phyloP scores from a whole-genome alignment of 176 grass and related monocot genomes.

The Rhipidocladum racemiflorum region DNA sequence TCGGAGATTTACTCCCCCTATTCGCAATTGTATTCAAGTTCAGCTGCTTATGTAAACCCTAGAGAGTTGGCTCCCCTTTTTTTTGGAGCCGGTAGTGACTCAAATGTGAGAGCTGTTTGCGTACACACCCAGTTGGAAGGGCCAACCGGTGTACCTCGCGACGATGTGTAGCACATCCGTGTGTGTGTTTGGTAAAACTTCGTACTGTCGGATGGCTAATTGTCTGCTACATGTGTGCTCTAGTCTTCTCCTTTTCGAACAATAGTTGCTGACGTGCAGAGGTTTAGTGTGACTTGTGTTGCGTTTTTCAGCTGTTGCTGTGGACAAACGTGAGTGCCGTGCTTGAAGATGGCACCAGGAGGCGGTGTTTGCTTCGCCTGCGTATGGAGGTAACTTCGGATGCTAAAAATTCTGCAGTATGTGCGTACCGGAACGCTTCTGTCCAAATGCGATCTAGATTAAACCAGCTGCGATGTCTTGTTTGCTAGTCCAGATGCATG shows the following conservation, averaged over 20 bases:
- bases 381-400: too few relatives aligned
- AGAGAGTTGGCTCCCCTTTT: slow-evolving; percentile 7
- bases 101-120: not conserved
- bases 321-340: not conserved
- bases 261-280: not conserved
- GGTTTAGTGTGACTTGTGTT: not conserved
- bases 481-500: too few relatives aligned
- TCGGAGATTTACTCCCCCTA: not conserved
- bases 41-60: not conserved
- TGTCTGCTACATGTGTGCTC: not conserved
- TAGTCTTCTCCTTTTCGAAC: not conserved
- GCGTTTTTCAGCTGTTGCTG: not conserved
- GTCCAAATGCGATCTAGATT: too few relatives aligned
- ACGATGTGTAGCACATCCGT: not conserved
- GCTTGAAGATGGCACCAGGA: not conserved
- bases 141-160: not conserved
- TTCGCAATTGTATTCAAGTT: not conserved
- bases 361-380: not conserved
- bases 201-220: not conserved
- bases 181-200: not conserved
- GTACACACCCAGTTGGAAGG: not conserved
- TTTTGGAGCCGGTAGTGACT: not conserved
- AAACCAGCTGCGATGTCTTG: too few relatives aligned
- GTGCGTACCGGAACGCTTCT: too few relatives aligned
- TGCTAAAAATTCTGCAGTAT: too few relatives aligned